These are phyloP conservation scores for Trametes elegans DNA, from an alignment of 768 basidiomycete species.

Conservation along the genomic window DNA sequence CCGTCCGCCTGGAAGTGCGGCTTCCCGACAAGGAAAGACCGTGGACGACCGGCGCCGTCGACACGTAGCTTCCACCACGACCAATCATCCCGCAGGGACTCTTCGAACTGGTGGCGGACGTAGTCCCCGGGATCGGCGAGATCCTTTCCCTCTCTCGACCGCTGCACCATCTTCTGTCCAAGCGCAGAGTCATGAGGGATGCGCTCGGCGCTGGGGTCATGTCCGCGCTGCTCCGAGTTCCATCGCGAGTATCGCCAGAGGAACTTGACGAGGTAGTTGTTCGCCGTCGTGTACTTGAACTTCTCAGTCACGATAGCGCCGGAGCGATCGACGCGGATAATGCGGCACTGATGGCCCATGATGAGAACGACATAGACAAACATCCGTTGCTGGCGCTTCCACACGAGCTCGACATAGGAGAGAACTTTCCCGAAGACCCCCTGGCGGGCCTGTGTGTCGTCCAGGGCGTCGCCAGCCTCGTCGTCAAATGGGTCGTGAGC, in stretches of 20 bases:
- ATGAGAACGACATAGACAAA: background rate
- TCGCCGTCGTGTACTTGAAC: background rate
- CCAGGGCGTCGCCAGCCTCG: background rate
- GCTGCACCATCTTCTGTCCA: background rate
- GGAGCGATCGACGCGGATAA: constrained; percentile 8
- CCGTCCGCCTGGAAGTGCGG: background rate
- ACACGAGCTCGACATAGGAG: background rate
- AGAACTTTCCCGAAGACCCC: background rate
- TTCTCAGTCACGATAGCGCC: background rate
- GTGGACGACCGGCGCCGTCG: background rate
- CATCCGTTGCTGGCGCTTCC: background rate
- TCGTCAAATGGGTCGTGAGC: background rate
- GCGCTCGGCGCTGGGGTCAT: background rate
- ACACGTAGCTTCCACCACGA: background rate
- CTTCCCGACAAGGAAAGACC: constrained; percentile 6
- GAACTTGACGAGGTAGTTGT: background rate
- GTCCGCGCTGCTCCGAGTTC: background rate
- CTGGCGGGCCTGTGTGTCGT: background rate
- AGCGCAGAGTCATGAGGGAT: background rate
- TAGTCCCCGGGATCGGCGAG: background rate
- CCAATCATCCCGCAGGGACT: background rate
- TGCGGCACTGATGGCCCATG: background rate
- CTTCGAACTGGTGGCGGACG: background rate
- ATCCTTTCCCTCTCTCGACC: background rate
- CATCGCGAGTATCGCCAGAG: constrained; percentile 2